These are phyloP conservation scores for Leptosphaerulina australis DNA, from an alignment of 2,329 filamentous ascomycete genomes.

Conservation along the genomic window DNA sequence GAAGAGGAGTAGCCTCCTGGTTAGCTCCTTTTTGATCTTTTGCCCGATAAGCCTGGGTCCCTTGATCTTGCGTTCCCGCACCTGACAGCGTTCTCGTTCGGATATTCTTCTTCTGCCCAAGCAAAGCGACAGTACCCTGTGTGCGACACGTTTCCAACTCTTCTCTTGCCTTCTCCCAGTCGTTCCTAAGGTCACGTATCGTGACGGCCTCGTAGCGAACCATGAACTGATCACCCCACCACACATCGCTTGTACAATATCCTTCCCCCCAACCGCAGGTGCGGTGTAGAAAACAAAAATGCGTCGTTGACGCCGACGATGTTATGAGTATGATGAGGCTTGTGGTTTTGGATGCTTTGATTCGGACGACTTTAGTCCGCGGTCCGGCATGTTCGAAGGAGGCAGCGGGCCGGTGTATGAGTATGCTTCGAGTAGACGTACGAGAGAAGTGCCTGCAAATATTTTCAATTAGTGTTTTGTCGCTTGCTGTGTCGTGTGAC, in stretches of 20 bases:
- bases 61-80: neutral
- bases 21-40: slow-evolving; percentile 3
- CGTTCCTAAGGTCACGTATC: neutral
- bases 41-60: neutral
- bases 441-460: slow-evolving; percentile 1
- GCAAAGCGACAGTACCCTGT: neutral
- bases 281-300: slow-evolving; percentile 2
- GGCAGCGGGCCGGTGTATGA: slow-evolving; percentile 1
- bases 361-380: slow-evolving; percentile 6
- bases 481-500: slow-evolving; percentile 2
- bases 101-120: neutral
- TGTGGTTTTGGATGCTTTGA: slow-evolving; percentile 26
- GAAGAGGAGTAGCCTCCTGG: slow-evolving; percentile 49
- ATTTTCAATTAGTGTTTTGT: neutral
- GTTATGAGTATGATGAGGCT: slow-evolving; percentile 27
- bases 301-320: slow-evolving; percentile 21
- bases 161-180: neutral
- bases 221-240: neutral
- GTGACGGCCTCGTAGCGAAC: neutral
- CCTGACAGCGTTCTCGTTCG: slow-evolving; percentile 7
- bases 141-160: neutral
- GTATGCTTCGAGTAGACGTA: slow-evolving; percentile 2
- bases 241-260: slow-evolving; percentile 33
- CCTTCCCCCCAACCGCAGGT: slow-evolving; percentile 10
- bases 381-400: neutral